Conservation (phyloP, 345 rosid genomes). For the Zanthoxylum bungeanum region DNA sequence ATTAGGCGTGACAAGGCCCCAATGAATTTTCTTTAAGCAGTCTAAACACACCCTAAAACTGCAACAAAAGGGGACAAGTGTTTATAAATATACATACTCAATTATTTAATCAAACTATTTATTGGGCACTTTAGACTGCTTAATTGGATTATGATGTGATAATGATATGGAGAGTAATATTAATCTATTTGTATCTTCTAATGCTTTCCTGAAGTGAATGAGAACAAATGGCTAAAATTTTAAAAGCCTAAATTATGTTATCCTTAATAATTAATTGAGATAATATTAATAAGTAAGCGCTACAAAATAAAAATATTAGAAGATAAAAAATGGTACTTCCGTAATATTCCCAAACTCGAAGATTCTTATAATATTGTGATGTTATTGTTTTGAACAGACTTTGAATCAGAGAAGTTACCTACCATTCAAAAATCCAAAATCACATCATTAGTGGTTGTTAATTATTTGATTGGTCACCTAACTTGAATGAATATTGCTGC, state of each 20-base stretch:
- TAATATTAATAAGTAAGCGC: too few relatives aligned
- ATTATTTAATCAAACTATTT: background rate
- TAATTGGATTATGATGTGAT: background rate
- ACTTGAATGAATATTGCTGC: too few relatives aligned
- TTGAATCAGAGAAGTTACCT: constrained; percentile 32
- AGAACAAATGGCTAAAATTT: background rate
- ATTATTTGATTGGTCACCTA: constrained; percentile 41
- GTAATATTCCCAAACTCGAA: too few relatives aligned
- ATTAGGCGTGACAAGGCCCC: too few relatives aligned
- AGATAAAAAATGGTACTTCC: too few relatives aligned
- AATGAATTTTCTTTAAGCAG: too few relatives aligned
- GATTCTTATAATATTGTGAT: constrained; percentile 3
- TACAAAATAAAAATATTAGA: too few relatives aligned
- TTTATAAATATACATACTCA: background rate
- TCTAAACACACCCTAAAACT: background rate
- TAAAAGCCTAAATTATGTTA: background rate
- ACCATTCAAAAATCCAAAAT: constrained; percentile 24
- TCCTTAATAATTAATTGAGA: too few relatives aligned
- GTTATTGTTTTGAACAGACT: background rate
- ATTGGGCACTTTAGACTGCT: background rate
- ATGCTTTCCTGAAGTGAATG: background rate
- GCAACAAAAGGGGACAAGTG: constrained; percentile 8
- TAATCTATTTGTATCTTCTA: background rate
- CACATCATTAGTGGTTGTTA: constrained; percentile 38
- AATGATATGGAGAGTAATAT: background rate